Evolutionary conservation across 208 protist genomes (phyloP).

Genomic region (Leishmania tropica): DNA sequence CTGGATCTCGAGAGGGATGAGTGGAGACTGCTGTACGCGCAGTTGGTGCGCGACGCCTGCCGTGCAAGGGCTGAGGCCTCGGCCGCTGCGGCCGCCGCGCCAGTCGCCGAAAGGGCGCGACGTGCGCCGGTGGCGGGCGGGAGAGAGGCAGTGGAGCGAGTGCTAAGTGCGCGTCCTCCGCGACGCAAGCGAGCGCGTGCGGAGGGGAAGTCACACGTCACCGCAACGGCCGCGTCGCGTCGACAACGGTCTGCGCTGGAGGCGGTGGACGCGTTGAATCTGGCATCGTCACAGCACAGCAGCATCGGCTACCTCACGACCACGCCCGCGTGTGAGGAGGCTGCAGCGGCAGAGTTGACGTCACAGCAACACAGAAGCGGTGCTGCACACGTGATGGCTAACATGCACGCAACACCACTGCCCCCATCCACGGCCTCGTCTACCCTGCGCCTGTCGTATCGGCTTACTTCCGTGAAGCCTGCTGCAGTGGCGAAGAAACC

Average conservation of each 20-base stretch:
- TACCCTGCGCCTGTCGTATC: not conserved
- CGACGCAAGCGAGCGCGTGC: constrained; percentile 11
- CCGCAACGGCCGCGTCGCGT: constrained; percentile 2
- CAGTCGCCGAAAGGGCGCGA: not conserved
- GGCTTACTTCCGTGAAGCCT: constrained; percentile 5
- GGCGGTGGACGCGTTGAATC: constrained; percentile 18
- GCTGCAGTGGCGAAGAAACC: not conserved
- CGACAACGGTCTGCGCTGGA: constrained; percentile 20
- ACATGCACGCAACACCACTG: not conserved
- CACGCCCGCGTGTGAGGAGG: not conserved
- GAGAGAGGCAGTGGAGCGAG: not conserved
- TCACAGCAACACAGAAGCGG: not conserved
- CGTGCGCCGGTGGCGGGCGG: not conserved
- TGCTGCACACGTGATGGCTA: not conserved
- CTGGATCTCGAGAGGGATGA: constrained; percentile 56
- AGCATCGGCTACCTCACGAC: not conserved
- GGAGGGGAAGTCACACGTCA: not conserved
- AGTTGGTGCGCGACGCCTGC: constrained; percentile 26
- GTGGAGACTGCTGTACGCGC: constrained; percentile 28
- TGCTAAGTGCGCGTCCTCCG: not conserved
- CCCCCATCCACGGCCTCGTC: not conserved
- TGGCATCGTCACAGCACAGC: constrained; percentile 9
- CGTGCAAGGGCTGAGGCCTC: constrained; percentile 13
- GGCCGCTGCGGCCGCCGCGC: not conserved
- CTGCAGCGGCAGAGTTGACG: not conserved